Base-by-base conservation (phyloP, 2,329 filamentous ascomycete species). In the Talaromyces islandicus region DNA sequence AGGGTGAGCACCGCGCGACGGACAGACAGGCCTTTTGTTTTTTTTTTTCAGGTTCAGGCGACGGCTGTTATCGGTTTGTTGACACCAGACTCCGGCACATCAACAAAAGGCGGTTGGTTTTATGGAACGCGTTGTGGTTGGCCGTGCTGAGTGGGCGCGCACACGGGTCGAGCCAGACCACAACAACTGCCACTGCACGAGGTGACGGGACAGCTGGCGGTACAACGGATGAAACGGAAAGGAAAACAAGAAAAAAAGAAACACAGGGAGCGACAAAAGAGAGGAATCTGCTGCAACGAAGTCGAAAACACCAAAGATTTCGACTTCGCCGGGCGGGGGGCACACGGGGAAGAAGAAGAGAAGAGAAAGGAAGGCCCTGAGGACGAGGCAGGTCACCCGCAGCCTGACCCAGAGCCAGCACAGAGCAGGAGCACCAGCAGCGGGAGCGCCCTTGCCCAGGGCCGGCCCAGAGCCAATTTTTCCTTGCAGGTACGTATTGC, bases 311-410 rank as follows among this genome's bases (percentile, higher is more conserved):
- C 58, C 52, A 25, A 58, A 46, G 46, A 57, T 43, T 27, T 54
- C 60, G 61, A 63, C 56, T 69, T 71, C 68, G 67, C 67, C 67
- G 68, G 67, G 71, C 67, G 70, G 71, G 70, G 65, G 70, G 70
- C 70, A 69, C 68, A 66, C 57, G 68, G 61, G 67, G 59, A 64
- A 67, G 66, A 56, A 29, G 66, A 65, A 68, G 60, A 54, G 66
- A 63, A 62, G 66, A 63, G 66, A 64, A 63, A 62, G 67, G 66
- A 69, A 70, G 60, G 63, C 24, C n/a, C n/a, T 19, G 43, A 19
- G 11, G n/a, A 46, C n/a, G 43, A 46, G n/a, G 19, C 21, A 51
- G 25, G 48, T 14, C 11, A 27, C 25, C 24, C 25, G 48, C 48
- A 51, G 24, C 19, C 21, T 11, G 46, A 17, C 9, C 21, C 48